Base-by-base conservation (phyloP, 495 filamentous ascomycete species). In the Massariosphaeria phaeospora region DNA sequence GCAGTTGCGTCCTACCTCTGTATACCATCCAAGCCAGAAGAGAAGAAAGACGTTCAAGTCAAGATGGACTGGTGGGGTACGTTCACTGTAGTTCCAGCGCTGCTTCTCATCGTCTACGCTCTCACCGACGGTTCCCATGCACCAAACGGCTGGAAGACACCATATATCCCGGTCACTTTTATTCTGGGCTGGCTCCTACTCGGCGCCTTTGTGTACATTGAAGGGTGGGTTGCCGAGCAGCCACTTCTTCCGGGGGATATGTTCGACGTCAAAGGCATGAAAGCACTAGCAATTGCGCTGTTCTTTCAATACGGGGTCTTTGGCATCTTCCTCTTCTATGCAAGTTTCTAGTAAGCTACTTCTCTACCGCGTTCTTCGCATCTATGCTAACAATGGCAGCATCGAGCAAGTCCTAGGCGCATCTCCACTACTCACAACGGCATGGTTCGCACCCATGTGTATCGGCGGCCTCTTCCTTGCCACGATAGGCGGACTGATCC, bases 361-460 rank as follows among this genome's bases (percentile, higher is more conserved):
- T 15, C 8, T 34, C n/a, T 33, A 24, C 34, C 1, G 13, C 34
- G 24, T 13, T 3, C 21, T 27, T 29, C 21, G 29, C 8, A 10
- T 26, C 15, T 29, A 21, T 47, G n/a, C 24, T 30, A 29, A 40
- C 31, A 29, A 15, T 13, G 7, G 9, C 34, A 86, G 84, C 66
- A 86, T 89, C 69, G 64, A 81, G 57, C 75, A 70, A 25, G 77
- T 85, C 23, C 83, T 94, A 74, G 72, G 76, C 15, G 79, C 74
- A 1, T 70, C 74, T 1, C 83, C 89, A 0, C 70, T 95, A 2
- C 80, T 83, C 53, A 79, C 87, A 1, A 85, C 86, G 1, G 86
- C 84, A 5, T 95, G 86, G 86, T 88, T 84, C 51, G 73, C 75
- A 0, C 89, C 89, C 1, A 84, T 91, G 76, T 85, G 80, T 10